A percentile compares a stretch with the other conserved stretches of the same genome.
Evolutionary conservation across 148 eudicot species (phyloP).

Genomic region (Rhododendron ferrugineum): DNA sequence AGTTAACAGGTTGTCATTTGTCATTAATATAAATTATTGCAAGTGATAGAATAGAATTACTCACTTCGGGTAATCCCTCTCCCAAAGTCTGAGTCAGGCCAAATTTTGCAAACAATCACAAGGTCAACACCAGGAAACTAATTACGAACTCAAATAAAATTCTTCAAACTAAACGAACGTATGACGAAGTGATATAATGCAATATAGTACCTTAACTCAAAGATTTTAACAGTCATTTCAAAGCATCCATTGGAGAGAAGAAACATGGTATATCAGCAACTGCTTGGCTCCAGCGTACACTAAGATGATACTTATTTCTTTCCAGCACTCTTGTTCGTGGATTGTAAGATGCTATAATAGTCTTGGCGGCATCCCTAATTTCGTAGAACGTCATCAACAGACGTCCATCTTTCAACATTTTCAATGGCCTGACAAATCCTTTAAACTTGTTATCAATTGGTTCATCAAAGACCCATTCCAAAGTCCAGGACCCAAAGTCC

Average conservation of each 20-base stretch:
- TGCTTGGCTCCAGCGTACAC: background rate
- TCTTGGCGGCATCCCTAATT: background rate
- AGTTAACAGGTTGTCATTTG: background rate
- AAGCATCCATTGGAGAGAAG: background rate
- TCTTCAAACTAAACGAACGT: background rate
- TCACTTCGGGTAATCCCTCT: background rate
- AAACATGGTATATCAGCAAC: background rate
- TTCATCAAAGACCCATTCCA: background rate
- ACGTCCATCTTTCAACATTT: background rate
- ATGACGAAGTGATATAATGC: background rate
- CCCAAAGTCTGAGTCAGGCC: background rate
- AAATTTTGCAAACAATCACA: background rate
- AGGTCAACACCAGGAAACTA: background rate
- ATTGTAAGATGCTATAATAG: background rate
- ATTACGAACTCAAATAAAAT: background rate
- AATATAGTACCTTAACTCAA: background rate
- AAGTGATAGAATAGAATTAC: background rate
- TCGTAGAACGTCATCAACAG: background rate
- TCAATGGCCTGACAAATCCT: background rate
- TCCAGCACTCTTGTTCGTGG: background rate
- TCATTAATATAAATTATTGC: background rate
- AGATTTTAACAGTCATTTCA: background rate
- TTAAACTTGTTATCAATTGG: background rate
- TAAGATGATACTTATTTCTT: background rate
- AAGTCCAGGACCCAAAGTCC: background rate